Evolutionary conservation across 306 rosid genomes (phyloP).

Genomic region (Medicago lupulina): DNA sequence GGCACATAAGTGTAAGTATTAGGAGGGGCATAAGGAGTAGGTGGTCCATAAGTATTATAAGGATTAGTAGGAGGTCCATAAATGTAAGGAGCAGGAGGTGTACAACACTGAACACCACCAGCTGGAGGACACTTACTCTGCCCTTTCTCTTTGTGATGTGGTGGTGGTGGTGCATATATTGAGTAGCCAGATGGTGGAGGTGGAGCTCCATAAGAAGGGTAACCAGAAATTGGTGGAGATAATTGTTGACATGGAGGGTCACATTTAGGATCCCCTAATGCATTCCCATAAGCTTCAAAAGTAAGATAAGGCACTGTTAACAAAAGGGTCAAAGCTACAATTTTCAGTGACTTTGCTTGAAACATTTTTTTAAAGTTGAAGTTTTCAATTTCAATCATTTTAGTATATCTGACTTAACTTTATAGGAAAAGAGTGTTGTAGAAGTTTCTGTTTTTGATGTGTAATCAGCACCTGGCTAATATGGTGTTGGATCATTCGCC

Average conservation of each 20-base stretch:
- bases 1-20: conserved; percentile 48
- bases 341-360: conserved; percentile 1
- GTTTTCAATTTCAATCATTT: conserved; percentile 17
- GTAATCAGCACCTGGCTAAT: conserved; percentile 22
- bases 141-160: conserved; percentile 34
- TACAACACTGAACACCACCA: conserved; percentile 46
- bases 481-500: conserved; percentile 43
- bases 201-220: conserved; percentile 41
- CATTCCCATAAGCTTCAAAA: conserved; percentile 41
- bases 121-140: conserved; percentile 53
- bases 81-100: conserved; percentile 42
- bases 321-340: conserved; percentile 28
- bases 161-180: conserved; percentile 42
- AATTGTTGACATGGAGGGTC: conserved; percentile 44
- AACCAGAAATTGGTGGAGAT: conserved; percentile 42
- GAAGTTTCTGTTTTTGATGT: conserved; percentile 22
- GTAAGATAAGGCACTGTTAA: conserved; percentile 17
- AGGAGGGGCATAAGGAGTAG: conserved; percentile 26
- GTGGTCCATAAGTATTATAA: conserved; percentile 16
- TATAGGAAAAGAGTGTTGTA: conserved; percentile 33
- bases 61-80: conserved; percentile 33
- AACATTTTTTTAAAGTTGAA: conserved; percentile 25
- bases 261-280: conserved; percentile 18
- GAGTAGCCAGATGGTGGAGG: conserved; percentile 42
- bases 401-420: conserved; percentile 3